Conservation (phyloP, 1,284 basidiomycete species). For the Marasmius fiardii region DNA sequence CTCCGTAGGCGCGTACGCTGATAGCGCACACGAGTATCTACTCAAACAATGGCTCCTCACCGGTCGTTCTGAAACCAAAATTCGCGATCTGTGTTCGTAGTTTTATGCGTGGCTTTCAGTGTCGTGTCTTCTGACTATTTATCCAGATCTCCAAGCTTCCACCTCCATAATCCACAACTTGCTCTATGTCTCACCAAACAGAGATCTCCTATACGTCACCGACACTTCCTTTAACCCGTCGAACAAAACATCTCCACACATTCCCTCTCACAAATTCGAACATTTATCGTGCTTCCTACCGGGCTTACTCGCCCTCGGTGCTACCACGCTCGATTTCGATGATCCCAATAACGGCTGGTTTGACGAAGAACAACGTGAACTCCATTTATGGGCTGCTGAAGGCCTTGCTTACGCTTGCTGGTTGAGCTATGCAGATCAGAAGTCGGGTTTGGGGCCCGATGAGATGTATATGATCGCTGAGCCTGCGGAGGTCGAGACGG, state of each 20-base stretch:
- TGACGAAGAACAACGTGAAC: conserved; percentile 10
- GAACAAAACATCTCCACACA: conserved; percentile 10
- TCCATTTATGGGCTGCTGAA: conserved; percentile 65
- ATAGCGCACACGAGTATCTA: conserved; percentile 75
- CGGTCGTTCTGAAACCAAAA: conserved; percentile 51
- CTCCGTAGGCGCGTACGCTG: conserved; percentile 62
- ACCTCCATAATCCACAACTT: conserved; percentile 61
- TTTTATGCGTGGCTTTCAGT: background rate
- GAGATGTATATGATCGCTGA: conserved; percentile 33
- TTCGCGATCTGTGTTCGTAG: conserved; percentile 61
- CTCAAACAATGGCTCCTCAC: conserved; percentile 72
- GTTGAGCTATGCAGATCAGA: conserved; percentile 60
- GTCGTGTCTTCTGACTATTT: background rate
- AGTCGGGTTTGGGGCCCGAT: conserved; percentile 62
- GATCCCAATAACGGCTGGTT: background rate
- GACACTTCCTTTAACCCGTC: conserved; percentile 32
- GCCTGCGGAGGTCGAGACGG: background rate
- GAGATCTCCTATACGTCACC: conserved; percentile 69
- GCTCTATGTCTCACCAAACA: conserved; percentile 61
- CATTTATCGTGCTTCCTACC: conserved; percentile 80
- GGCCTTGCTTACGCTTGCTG: conserved; percentile 71
- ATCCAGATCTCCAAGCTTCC: conserved; percentile 57
- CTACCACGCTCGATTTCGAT: conserved; percentile 41
- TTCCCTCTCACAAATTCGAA: conserved; percentile 57
- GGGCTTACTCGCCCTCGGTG: conserved; percentile 71